phyloP scores from a whole-genome alignment of 768 basidiomycete species.

The Panus rudis region DNA sequence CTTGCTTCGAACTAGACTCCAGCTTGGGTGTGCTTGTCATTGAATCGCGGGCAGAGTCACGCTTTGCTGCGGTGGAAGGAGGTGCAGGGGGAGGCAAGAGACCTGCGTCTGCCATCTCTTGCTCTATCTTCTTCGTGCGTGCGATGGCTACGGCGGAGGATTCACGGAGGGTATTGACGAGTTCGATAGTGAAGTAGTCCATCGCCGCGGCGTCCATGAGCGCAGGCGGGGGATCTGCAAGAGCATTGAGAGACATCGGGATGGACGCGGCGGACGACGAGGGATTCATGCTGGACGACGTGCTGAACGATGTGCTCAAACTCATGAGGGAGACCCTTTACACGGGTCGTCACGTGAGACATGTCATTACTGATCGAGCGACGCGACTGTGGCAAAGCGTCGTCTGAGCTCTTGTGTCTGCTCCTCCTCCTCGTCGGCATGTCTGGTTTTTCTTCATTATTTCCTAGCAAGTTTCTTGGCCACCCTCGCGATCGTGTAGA shows the following conservation, averaged over 20 bases:
- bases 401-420: neutral
- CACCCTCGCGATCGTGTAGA: conserved; percentile 44
- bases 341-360: too few relatives aligned
- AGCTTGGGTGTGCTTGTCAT: conserved; percentile 22
- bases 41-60: conserved; percentile 25
- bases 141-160: conserved; percentile 70
- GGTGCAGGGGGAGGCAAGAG: conserved; percentile 48
- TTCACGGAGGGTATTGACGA: conserved; percentile 64
- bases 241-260: conserved; percentile 35
- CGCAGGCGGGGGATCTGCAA: conserved; percentile 58
- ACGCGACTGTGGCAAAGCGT: neutral
- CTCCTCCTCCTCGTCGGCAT: conserved; percentile 23
- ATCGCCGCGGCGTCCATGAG: conserved; percentile 62
- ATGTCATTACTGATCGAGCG: neutral
- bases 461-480: conserved; percentile 43
- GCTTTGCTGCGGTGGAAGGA: conserved; percentile 26
- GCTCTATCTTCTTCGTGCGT: conserved; percentile 61
- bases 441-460: conserved; percentile 39
- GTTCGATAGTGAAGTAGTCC: conserved; percentile 84
- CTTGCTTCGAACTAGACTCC: conserved; percentile 13
- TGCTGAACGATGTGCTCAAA: conserved; percentile 10
- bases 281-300: conserved; percentile 9
- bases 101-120: conserved; percentile 75
- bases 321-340: conserved; percentile 8
- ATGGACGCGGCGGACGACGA: conserved; percentile 15